These are phyloP conservation scores for Diaporthe eres DNA, from an alignment of 2,329 filamentous ascomycete species.

Conservation along the genomic window DNA sequence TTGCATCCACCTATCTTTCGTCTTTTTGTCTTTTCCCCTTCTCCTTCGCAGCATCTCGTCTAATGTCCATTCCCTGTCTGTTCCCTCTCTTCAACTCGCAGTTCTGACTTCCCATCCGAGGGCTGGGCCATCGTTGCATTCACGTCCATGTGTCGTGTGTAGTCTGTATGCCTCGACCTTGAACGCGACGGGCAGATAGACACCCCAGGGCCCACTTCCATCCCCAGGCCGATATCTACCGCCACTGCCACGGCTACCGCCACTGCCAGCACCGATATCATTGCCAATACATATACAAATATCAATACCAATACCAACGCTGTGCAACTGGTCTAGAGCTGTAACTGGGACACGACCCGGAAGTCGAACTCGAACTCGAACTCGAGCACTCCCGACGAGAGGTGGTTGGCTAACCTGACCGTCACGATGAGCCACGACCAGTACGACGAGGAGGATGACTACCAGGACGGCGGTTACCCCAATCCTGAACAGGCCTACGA, in stretches of 20 bases:
- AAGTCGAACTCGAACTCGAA: no score
- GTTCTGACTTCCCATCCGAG: background rate
- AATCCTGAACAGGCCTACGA: conserved; percentile 32
- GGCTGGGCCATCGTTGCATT: conserved; percentile 13
- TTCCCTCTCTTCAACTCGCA: background rate
- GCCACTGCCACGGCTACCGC: conserved; percentile 2
- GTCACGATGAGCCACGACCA: conserved; percentile 36
- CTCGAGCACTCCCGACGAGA: background rate
- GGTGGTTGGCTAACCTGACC: background rate
- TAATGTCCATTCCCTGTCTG: conserved; percentile 2
- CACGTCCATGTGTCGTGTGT: conserved; percentile 8
- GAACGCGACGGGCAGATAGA: conserved; percentile 6
- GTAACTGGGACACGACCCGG: background rate
- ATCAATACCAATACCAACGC: background rate
- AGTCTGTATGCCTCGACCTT: conserved; percentile 6
- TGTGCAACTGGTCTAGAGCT: background rate
- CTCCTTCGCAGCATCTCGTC: conserved; percentile 2
- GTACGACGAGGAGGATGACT: conserved; percentile 30
- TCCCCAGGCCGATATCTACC: background rate
- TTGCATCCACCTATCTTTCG: background rate
- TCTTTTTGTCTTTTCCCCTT: background rate
- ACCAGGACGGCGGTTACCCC: conserved; percentile 26
- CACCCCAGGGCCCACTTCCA: background rate
- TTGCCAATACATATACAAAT: background rate
- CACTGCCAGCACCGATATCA: conserved; percentile 6